Conservation (phyloP, 805 yeast species). For the Wickerhamiella dianesei region DNA sequence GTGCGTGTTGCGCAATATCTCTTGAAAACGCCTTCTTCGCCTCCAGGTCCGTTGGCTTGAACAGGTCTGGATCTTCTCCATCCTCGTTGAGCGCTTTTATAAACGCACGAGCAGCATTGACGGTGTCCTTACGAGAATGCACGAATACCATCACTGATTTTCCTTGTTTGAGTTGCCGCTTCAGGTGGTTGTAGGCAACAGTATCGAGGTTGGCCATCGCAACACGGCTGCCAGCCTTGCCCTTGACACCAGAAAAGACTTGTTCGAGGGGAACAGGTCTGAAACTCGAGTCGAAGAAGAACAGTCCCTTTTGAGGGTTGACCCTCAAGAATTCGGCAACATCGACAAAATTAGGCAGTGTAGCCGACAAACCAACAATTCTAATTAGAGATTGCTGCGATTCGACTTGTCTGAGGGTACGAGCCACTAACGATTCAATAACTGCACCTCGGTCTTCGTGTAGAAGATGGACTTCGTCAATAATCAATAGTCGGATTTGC, state of each 20-base stretch:
- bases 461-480: constrained; percentile 90
- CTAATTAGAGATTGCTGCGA: constrained; percentile 86
- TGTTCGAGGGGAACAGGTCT: constrained; percentile 91
- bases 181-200: constrained; percentile 61
- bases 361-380: constrained; percentile 88
- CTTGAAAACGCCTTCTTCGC: constrained; percentile 30
- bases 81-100: constrained; percentile 52
- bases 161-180: constrained; percentile 51
- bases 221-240: constrained; percentile 66
- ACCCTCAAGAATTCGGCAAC: constrained; percentile 89
- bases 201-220: constrained; percentile 42
- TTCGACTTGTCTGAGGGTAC: constrained; percentile 91
- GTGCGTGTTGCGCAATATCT: constrained; percentile 52
- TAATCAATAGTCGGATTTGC: constrained; percentile 72
- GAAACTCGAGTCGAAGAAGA: constrained; percentile 83
- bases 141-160: constrained; percentile 95
- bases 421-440: constrained; percentile 84
- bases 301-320: constrained; percentile 80
- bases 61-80: constrained; percentile 37
- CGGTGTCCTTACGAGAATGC: constrained; percentile 88
- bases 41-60: constrained; percentile 33
- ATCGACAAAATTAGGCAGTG: constrained; percentile 79
- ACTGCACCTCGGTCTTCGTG: constrained; percentile 98
- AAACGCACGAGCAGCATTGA: constrained; percentile 62
- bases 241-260: constrained; percentile 71